Conservation (phyloP, 2,329 filamentous ascomycete species). For the Talaromyces sp. region DNA sequence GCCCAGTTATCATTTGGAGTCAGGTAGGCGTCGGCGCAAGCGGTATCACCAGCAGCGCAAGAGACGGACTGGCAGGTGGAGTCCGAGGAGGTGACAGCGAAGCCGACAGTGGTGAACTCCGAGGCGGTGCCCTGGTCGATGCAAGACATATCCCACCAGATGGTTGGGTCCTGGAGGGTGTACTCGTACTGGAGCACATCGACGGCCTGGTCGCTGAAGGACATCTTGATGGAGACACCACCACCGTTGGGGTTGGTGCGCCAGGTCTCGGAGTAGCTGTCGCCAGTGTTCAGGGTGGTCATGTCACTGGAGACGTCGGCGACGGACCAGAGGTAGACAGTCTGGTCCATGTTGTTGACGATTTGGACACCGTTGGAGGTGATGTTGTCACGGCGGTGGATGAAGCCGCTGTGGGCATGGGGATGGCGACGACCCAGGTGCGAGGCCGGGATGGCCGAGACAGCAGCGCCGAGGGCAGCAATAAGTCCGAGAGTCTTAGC, state of each 20-base stretch:
- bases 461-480: slow-evolving; percentile 26
- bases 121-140: slow-evolving; percentile 29
- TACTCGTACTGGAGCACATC: slow-evolving; percentile 42
- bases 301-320: slow-evolving; percentile 28
- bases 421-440: slow-evolving; percentile 6
- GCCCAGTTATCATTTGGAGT: slow-evolving; percentile 35
- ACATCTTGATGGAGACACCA: slow-evolving; percentile 39
- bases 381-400: slow-evolving; percentile 18
- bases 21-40: slow-evolving; percentile 36
- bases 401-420: slow-evolving; percentile 3
- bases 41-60: slow-evolving; percentile 30
- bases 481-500: slow-evolving; percentile 29
- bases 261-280: slow-evolving; percentile 30
- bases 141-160: slow-evolving; percentile 38
- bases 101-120: slow-evolving; percentile 30
- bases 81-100: slow-evolving; percentile 27
- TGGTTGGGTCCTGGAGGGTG: slow-evolving; percentile 25
- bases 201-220: slow-evolving; percentile 23
- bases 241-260: slow-evolving; percentile 32
- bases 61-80: slow-evolving; percentile 27
- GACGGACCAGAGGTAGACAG: slow-evolving; percentile 40
- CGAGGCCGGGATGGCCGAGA: slow-evolving; percentile 22
- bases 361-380: slow-evolving; percentile 29
- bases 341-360: slow-evolving; percentile 31
- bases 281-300: slow-evolving; percentile 30